Base-by-base conservation (phyloP, 2,329 filamentous ascomycete species). In the Talaromyces funiculosus region DNA sequence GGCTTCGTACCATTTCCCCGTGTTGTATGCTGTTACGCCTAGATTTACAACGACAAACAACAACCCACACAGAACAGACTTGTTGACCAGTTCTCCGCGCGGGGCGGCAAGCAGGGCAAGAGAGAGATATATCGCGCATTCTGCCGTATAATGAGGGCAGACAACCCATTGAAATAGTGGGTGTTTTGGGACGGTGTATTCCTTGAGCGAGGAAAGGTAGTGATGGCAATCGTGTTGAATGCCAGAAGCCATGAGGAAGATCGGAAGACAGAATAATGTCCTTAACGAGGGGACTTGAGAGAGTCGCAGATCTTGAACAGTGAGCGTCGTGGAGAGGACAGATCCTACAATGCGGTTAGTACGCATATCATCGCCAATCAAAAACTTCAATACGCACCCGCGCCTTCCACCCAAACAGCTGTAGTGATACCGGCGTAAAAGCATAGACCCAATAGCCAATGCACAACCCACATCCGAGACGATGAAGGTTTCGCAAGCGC, bases 141-240 rank as follows among this genome's bases (percentile, higher is more conserved):
- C 94, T 69, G 88, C 90, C 3, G 89, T 89, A 74, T 97, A 99
- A 75, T 99, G 94, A 18, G 94, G 92, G 67, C 90, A 95, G 40
- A 97, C 76, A 22, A 95, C 74, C 61, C 81, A 79, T 47, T 80
- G 79, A 73, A 97, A 99, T 61, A 89, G 76, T 2, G 87, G 86
- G 62, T 88, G 82, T 2, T 82, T 78, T 0, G 93, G 93, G 24
- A 97, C 80, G 10, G 89, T 89, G 75, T 99, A 97, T 70, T 92
- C 93, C 71, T 85, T 84, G 62, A 94, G 77, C 40, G 83, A 82
- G 43, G 86, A 85, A 20, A 94, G 82, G 67, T 92, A 81, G 59
- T 77, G 76, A 71, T 93, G 90, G 68, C 87, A 90, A 65, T 84
- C 81, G 73, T 93, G 84, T 72, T 99, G 94, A 64, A 89, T 79